A percentile compares a stretch with the other conserved stretches of the same genome.
Evolutionary conservation across 495 filamentous ascomycete species (phyloP).

Genomic region (Aspergillus panamensis): DNA sequence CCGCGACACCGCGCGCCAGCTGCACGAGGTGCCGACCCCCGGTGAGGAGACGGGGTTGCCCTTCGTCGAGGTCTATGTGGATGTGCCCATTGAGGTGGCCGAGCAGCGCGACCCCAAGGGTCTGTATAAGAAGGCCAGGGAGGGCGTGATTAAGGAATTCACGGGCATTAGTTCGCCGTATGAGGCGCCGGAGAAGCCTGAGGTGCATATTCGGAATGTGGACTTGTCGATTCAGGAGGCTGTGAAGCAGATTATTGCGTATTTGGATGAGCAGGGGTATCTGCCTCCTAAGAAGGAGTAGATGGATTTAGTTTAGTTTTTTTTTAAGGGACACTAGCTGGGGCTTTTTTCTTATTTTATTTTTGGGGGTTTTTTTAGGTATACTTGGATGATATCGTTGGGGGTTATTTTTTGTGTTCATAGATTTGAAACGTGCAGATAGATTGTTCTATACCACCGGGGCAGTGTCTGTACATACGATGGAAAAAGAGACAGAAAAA

Average conservation of each 20-base stretch:
- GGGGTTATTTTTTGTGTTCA: conserved; percentile 1
- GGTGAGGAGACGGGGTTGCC: conserved; percentile 58
- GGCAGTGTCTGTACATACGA: conserved; percentile 13
- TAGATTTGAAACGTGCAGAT: conserved; percentile 12
- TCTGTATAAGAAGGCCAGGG: conserved; percentile 91
- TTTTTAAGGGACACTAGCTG: not conserved
- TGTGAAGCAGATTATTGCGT: conserved; percentile 75
- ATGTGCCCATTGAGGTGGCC: conserved; percentile 84
- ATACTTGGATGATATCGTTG: not conserved
- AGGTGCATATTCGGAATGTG: conserved; percentile 78
- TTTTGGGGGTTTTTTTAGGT: conserved; percentile 2
- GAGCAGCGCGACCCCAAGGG: conserved; percentile 96
- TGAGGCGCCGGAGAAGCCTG: conserved; percentile 80
- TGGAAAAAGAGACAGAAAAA: not conserved
- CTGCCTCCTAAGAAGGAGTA: conserved; percentile 51
- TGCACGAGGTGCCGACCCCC: conserved; percentile 60
- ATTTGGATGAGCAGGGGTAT: conserved; percentile 64
- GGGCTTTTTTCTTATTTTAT: not conserved
- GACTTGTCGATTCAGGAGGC: conserved; percentile 79
- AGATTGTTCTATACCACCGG: conserved; percentile 2
- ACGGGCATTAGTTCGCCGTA: conserved; percentile 91
- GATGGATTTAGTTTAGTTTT: conserved; percentile 6
- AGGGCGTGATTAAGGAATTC: conserved; percentile 93
- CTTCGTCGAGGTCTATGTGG: conserved; percentile 91
- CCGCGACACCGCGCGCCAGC: conserved; percentile 70